These are phyloP conservation scores for Alternaria panax DNA, from an alignment of 2,329 filamentous ascomycete genomes.

Conservation along the genomic window DNA sequence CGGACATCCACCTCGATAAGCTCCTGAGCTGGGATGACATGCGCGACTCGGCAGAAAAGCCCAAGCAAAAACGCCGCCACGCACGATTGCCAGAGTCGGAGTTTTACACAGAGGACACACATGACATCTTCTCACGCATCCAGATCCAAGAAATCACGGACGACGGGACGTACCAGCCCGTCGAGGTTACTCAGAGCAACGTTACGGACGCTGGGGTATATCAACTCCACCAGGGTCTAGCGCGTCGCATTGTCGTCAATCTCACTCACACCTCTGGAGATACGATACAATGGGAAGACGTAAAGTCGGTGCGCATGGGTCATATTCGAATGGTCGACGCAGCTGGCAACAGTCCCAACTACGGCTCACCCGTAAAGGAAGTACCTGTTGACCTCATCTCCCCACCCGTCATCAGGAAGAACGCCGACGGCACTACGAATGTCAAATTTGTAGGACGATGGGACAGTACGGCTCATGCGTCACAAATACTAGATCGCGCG, in stretches of 20 bases:
- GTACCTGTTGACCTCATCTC: conserved; percentile 79
- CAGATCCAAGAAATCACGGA: conserved; percentile 94
- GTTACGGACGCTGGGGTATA: conserved; percentile 89
- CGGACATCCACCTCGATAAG: conserved; percentile 94
- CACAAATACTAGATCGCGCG: conserved; percentile 88
- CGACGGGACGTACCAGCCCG: conserved; percentile 86
- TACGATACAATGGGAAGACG: conserved; percentile 85
- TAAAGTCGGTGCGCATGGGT: conserved; percentile 78
- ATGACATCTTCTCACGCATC: conserved; percentile 87
- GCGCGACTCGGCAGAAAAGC: conserved; percentile 72
- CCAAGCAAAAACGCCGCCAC: conserved; percentile 65
- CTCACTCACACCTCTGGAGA: conserved; percentile 93
- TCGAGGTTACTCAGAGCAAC: conserved; percentile 87
- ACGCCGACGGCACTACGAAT: conserved; percentile 88
- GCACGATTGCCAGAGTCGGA: conserved; percentile 87
- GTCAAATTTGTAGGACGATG: conserved; percentile 90
- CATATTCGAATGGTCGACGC: conserved; percentile 84
- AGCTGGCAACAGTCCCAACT: conserved; percentile 82
- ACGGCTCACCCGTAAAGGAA: conserved; percentile 73
- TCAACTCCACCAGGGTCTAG: conserved; percentile 92
- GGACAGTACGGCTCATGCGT: conserved; percentile 93
- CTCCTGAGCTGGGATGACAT: conserved; percentile 99
- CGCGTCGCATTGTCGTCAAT: conserved; percentile 84
- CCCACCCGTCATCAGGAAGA: conserved; percentile 80
- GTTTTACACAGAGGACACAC: conserved; percentile 90